Evolutionary conservation across 345 rosid species (phyloP), one percentile per base, ranked within the genome.

Genomic region (Turritis glabra): DNA sequence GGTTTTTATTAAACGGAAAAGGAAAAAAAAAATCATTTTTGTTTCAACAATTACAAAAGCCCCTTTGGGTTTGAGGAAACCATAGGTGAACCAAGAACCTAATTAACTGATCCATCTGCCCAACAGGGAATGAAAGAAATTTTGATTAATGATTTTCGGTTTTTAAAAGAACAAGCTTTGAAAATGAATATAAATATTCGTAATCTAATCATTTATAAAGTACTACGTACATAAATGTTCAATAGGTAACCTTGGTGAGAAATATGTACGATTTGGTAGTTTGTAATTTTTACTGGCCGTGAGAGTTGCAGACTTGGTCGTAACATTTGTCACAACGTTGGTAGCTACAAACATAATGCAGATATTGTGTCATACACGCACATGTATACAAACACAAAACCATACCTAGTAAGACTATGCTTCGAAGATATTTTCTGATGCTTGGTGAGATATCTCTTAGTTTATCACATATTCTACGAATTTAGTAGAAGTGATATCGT

Each of bases 261-360:
- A 41, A 5, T 48, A 18, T 48, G 17, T 72, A 51, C 53, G 30
- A 40, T 4, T 73, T 41, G 64, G 63, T 62, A 30, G 38, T 19
- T 61, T 64, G 47, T 54, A 37, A 64, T 18, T 59, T 27, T 13
- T 47, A 57, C 72, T 11, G 5, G 60, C 18, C 61, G 38, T 11
- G 54, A 68, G 30, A 68, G 57, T 51, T 75, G 68, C 74, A 59
- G 56, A 67, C 69, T 59, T 67, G 55, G 38, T 68, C 48, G 69
- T 75, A 51, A 68, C 63, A 68, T 61, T 75, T 75, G 79, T 75
- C 79, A 76, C 56, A 61, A 41, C 25, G 52, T 25, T 30, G 62
- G 69, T 52, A 59, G 63, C 47, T 60, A 60, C 46, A 30, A 48
- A 75, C 62, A 75, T 41, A 59, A 10, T 52, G 57, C 67, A 57